Evolutionary conservation across 305 asterid genomes (phyloP), one percentile per base, ranked within the genome.

Genomic region (Fraxinus sp.): DNA sequence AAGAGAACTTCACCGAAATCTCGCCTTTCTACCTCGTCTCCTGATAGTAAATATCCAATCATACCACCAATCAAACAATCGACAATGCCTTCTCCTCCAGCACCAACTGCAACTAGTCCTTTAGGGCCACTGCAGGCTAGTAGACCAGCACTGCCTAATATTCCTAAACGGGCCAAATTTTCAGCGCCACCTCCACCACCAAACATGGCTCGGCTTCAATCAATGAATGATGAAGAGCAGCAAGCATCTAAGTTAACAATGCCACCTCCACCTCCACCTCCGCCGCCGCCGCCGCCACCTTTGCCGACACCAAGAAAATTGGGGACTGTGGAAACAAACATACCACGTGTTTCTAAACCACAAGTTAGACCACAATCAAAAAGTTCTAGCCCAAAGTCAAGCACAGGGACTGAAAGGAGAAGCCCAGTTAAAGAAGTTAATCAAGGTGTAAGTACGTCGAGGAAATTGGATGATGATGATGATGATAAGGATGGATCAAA

Each of bases 1-100:
- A 94, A 91, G 85, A 88, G 98, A 87, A 92, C 95, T 62, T 94
- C 99, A 9, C 94, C 97, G 1, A 93, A 93, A 88, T 90, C 99
- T 7, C 96, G 97, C 77, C 81, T 90, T 77, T 83, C 93, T 3
- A 87, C 89, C 26, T 86, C 96, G 11, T 88, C 97, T 11, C 90
- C 94, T 0, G 96, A 92, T 70, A 81, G 77, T 32, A 93, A 87
- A 83, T 91, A 86, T 30, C 87, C 93, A 8, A 88, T 96, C 20
- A 90, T 90, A 46, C 99, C 97, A n/a, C 90, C 98, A n/a, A 93
- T 96, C 52, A 92, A 90, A 88, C 97, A 92, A 52, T 55, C 85
- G 4, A 59, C 49, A n/a, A 85, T 84, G 76, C 89, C 93, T 20
- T 87, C 91, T 13, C 84, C 87, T 26, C 87, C 86, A 36, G 18